These are phyloP conservation scores for Citrus unshiu DNA, from an alignment of 345 rosid species.

Conservation along the genomic window DNA sequence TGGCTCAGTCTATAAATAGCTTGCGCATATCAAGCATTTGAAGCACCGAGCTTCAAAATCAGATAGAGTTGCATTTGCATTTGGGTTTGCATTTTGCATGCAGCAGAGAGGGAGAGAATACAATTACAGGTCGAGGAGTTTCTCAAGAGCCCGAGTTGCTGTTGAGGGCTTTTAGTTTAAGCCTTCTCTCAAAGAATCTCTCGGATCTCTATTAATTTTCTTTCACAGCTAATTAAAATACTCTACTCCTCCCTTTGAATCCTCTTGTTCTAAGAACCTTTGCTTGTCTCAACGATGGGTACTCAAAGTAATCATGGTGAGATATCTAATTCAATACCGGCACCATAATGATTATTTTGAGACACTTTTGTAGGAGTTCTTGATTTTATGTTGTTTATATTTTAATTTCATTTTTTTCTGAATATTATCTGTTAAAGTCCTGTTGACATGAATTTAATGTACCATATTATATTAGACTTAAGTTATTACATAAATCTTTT, in stretches of 20 bases:
- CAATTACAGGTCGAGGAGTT: background rate
- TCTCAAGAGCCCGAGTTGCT: slow-evolving; percentile 4
- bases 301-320: background rate
- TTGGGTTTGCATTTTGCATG: background rate
- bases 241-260: background rate
- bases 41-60: background rate
- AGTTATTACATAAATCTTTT: too few relatives aligned
- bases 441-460: too few relatives aligned
- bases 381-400: too few relatives aligned
- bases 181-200: too few relatives aligned
- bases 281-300: background rate
- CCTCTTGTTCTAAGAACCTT: background rate
- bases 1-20: slow-evolving; percentile 4
- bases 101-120: background rate
- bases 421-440: too few relatives aligned
- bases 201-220: background rate
- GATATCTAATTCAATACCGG: background rate
- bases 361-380: too few relatives aligned
- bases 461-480: too few relatives aligned
- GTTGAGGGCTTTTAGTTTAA: background rate
- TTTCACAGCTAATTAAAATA: background rate
- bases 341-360: too few relatives aligned
- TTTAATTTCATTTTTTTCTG: too few relatives aligned
- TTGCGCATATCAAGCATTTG: background rate
- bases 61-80: background rate